phyloP scores from a whole-genome alignment of 345 rosid species.

The Moricandia arvensis region DNA sequence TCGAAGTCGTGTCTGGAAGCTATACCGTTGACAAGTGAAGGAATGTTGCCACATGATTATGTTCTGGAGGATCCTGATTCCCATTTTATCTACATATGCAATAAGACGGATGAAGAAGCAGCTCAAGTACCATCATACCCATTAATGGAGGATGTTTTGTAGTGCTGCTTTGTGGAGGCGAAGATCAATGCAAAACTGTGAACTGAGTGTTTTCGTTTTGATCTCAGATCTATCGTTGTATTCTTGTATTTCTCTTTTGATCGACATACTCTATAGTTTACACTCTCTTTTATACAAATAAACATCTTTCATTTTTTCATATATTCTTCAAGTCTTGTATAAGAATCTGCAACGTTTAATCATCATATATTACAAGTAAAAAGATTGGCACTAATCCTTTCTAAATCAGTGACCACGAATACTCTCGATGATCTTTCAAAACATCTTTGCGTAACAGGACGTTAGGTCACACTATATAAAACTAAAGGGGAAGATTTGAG shows the following conservation, averaged over 20 bases:
- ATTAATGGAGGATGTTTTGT: constrained; percentile 42
- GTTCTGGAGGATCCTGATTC: constrained; percentile 89
- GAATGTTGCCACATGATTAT: constrained; percentile 63
- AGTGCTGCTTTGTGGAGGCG: constrained; percentile 6
- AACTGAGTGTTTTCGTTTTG: constrained; percentile 2
- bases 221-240: constrained; percentile 2
- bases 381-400: not conserved
- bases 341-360: not conserved
- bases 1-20: constrained; percentile 60
- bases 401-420: not conserved
- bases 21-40: constrained; percentile 59
- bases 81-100: constrained; percentile 83
- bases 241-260: constrained; percentile 13
- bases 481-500: not conserved
- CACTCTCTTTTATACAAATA: constrained; percentile 1
- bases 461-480: not conserved
- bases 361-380: not conserved
- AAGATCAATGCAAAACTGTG: not conserved
- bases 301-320: not conserved
- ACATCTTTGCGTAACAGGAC: not conserved
- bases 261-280: constrained; percentile 14
- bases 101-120: constrained; percentile 48
- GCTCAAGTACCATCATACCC: constrained; percentile 41
- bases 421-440: not conserved
- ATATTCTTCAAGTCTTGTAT: too few species aligned